These are phyloP conservation scores for Lepidium didymum DNA, from an alignment of 345 rosid genomes.

Conservation along the genomic window DNA sequence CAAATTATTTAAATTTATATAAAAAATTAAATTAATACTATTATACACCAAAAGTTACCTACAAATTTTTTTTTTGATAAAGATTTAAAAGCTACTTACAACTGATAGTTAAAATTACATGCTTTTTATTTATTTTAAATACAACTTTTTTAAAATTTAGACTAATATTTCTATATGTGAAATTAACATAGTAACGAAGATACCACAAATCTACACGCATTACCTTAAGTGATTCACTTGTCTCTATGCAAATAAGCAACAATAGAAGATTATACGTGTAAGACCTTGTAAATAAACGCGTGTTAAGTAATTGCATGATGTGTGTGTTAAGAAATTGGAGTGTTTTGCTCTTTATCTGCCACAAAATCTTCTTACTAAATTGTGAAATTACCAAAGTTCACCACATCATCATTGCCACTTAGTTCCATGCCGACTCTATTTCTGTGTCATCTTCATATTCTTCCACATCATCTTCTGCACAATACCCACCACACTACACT, in stretches of 20 bases:
- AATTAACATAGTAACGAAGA: no score
- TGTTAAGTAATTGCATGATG: neutral
- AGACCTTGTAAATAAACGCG: neutral
- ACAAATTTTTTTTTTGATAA: no score
- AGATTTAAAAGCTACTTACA: no score
- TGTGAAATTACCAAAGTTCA: neutral
- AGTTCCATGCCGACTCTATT: slow-evolving; percentile 1
- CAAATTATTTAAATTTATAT: no score
- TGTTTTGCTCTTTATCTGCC: slow-evolving; percentile 9
- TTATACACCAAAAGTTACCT: no score
- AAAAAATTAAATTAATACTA: no score
- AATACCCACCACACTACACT: neutral
- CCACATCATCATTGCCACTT: neutral
- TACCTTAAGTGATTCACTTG: neutral
- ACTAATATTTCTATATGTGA: no score
- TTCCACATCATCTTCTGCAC: neutral
- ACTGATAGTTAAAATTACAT: no score
- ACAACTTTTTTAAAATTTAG: no score
- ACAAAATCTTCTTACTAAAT: neutral
- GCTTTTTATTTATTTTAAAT: no score
- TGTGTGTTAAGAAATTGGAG: neutral
- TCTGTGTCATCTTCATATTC: neutral
- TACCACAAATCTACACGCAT: no score
- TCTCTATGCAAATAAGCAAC: neutral
- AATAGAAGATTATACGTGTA: neutral